Evolutionary conservation across 2,329 filamentous ascomycete species (phyloP), one percentile per base, ranked within the genome.

Genomic region (Helotiales sp.): DNA sequence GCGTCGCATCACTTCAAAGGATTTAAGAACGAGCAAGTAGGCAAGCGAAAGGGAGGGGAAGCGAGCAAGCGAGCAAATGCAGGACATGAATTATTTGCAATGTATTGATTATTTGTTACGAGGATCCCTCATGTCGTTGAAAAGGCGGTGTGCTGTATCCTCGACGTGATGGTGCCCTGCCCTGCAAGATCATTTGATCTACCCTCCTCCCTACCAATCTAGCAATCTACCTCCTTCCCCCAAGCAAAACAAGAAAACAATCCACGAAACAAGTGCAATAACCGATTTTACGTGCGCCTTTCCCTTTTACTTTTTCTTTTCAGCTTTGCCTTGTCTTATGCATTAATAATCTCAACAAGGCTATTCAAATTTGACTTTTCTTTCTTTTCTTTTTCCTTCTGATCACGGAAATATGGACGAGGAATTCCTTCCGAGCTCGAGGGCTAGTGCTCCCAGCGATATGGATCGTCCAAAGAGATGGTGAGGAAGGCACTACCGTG

Each of bases 121-220:
- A 66, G 64, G 68, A 69, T 69, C 63, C 58, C 57, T 63, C 54
- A 62, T 65, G 61, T 57, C 63, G 62, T 22, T 24, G 62, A 72
- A 73, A 71, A 61, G 62, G 72, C 72, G 72, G 72, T 73, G 72
- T 63, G 52, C 26, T 59, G 60, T 2, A 30, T 10, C 8, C 11
- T 63, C 54, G 32, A 63, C 59, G 54, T 68, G 70, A 70, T 63
- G 70, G 72, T 73, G 70, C 70, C 55, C 30, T 61, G 70, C 65
- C 26, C 32, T n/a, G 17, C 62, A 69, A 58, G 60, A 66, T 73
- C 70, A 71, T 72, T 73, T 62, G 69, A 64, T 61, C 43, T 66
- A n/a, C n/a, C n/a, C n/a, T n/a, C 54, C 40, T 15, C 28, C 30
- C 20, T n/a, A 43, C 7, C n/a, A 20, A 15, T 17, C 13, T 28